Evolutionary conservation across 192 early-diverging fungal species (phyloP).

Genomic region (Backusella tarrabulga): DNA sequence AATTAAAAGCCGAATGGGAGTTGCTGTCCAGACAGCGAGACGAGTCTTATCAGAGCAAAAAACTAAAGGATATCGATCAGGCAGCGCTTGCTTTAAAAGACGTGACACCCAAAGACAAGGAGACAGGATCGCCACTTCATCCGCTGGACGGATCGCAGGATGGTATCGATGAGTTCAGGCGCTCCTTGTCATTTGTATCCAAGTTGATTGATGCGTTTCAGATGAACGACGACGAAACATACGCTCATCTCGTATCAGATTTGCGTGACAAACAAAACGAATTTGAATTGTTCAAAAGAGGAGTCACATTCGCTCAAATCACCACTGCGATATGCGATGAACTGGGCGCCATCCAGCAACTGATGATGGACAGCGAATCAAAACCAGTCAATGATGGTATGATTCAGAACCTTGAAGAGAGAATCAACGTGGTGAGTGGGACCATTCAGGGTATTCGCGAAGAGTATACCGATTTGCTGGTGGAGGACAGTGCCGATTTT

Average conservation of each 20-base stretch:
- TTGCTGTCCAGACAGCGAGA: background rate
- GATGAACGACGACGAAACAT: background rate
- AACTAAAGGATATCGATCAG: background rate
- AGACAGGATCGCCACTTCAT: background rate
- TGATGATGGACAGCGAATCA: slow-evolving; percentile 22
- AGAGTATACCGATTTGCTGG: slow-evolving; percentile 11
- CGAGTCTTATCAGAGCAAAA: background rate
- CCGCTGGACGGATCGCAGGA: slow-evolving; percentile 15
- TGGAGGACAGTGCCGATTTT: background rate
- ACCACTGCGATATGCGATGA: slow-evolving; percentile 19
- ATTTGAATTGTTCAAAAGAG: slow-evolving; percentile 10
- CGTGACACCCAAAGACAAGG: background rate
- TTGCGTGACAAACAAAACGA: background rate
- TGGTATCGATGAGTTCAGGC: background rate
- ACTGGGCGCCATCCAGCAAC: slow-evolving; percentile 24
- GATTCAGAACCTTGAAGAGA: slow-evolving; percentile 23
- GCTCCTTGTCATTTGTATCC: background rate
- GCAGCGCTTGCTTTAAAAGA: background rate
- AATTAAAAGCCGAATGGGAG: slow-evolving; percentile 12
- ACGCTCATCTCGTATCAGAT: background rate
- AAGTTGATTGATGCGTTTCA: background rate
- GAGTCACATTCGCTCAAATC: slow-evolving; percentile 13
- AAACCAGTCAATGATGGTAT: slow-evolving; percentile 12
- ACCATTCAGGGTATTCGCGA: slow-evolving; percentile 17
- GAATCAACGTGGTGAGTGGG: slow-evolving; percentile 18